Percentiles rank a stretch among this genome's conserved stretches.
Evolutionary conservation across 23 red algal species (phyloP).

Genomic region (Pyropia haitanensis): DNA sequence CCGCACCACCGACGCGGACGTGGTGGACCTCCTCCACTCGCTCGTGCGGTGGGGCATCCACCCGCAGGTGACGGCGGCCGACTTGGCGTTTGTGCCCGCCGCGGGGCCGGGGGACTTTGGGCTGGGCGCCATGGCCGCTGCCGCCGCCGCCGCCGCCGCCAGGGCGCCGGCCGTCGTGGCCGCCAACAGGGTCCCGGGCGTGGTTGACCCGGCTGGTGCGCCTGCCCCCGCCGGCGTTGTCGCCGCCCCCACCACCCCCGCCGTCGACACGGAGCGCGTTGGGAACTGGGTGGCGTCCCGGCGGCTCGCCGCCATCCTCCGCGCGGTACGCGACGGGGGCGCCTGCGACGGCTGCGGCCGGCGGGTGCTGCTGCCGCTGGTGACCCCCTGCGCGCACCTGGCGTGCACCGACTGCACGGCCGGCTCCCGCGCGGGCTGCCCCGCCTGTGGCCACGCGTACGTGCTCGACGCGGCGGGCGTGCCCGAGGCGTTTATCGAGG

Average conservation of each 20-base stretch:
- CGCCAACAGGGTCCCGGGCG: too few species aligned
- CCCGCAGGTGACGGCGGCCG: too few species aligned
- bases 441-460: conserved; percentile 11
- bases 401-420: conserved; percentile 29
- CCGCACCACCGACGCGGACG: conserved; percentile 8
- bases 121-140: too few species aligned
- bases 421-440: conserved; percentile 4
- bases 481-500: conserved; percentile 78
- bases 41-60: too few species aligned
- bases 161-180: too few species aligned
- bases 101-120: too few species aligned
- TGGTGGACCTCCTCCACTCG: neutral
- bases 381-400: conserved; percentile 45
- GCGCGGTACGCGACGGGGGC: conserved; percentile 7
- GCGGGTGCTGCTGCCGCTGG: conserved; percentile 7
- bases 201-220: too few species aligned
- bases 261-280: neutral
- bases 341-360: conserved; percentile 5
- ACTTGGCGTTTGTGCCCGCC: too few species aligned
- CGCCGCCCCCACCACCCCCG: neutral
- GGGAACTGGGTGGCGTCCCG: neutral
- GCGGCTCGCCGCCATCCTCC: neutral
- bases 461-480: conserved; percentile 8
- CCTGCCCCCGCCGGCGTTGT: too few species aligned
- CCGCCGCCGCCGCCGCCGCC: too few species aligned